Base-by-base conservation (phyloP, 768 basidiomycete species). In the Termitomyces sp. region DNA sequence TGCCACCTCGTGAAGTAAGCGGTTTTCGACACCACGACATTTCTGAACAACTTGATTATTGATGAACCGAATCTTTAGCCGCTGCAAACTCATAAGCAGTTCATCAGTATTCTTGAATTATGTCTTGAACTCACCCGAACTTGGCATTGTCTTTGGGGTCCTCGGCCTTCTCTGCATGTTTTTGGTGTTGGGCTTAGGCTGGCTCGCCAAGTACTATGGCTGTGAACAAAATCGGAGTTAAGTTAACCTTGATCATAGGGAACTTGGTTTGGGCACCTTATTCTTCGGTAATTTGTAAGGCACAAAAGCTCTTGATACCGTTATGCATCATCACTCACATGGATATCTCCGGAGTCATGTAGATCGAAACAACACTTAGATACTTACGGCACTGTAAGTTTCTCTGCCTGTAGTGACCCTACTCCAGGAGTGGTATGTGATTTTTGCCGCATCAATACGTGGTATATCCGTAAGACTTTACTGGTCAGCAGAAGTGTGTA, bases 321-420 rank as follows among this genome's bases (percentile, higher is more conserved):
- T 25, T 23, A 38, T 40, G 7, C 2, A 32, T 46, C 2, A 32
- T 46, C 16, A 23, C 27, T 27, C 21, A 12, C 19, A 5, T 31
- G 7, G 34, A 19, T 40, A 19, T 35, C 52, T 32, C n/a, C n/a
- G n/a, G n/a, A n/a, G n/a, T n/a, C 14, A 31, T 40, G 14, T 52
- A 62, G 59, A 65, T 35, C 63, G 63, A 44, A 63, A 62, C 37
- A 62, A 62, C n/a, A n/a, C n/a, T n/a, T 53, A 44, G 63, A 56
- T 66, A 66, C n/a, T n/a, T n/a, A n/a, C 53, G 56, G 63, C 25
- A 63, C 59, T 23, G 58, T 61, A 27, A 21, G 57, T 47, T 37
- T 29, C 11, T 25, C 31, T 4, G 47, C 23, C 32, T 41, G 1
- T 19, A n/a, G 16, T 23, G 12, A 21, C 4, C n/a, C 38, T 37